Evolutionary conservation across 2,329 filamentous ascomycete genomes (phyloP), one percentile per base, ranked within the genome.

Genomic region (Calonectria montana): DNA sequence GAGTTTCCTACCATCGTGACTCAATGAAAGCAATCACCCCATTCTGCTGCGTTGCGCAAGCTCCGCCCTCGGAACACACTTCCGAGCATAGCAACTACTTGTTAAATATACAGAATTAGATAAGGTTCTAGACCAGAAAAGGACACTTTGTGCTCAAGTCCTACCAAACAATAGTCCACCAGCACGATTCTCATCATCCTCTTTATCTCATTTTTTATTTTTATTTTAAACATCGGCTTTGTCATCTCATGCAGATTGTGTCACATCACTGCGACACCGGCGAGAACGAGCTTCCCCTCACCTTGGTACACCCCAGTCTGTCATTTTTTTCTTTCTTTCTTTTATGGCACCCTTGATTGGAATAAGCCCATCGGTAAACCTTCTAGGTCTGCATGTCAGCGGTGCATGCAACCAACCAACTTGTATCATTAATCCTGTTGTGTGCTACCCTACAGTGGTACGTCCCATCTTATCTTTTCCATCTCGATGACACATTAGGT

Each of bases 381-480:
- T 25, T 21, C 31, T 3, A 23, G 23, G 55, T 7, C 39, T 59
- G 55, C 47, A 63, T 63, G 45, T 70, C 47, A 57, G 45, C 63
- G 45, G 21, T 29, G 37, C 29, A 62, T 55, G 45, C n/a, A 55
- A 55, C 53, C 53, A 61, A 55, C 55, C 63, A 55, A 21, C 27
- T 67, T 48, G 13, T 23, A 43, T 62, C 21, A 15, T 18, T 21
- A 43, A 48, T 53, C 53, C 35, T 62, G 39, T 27, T 23, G 10
- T 43, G 53, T 63, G 53, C 47, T 67, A 70, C 68, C 68, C 68
- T 70, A 62, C 45, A 70, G 53, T 39, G 39, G 7, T 35, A 66
- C 63, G 50, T 65, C 61, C 31, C 63, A 63, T 67, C 55, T 67
- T 67, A 57, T 67, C 63, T 63, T 67, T 70, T 63, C 23, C 47